A percentile compares a stretch with the other conserved stretches of the same genome.
Evolutionary conservation across 176 grass and related monocot species (phyloP).

Genomic region (Olyra latifolia): DNA sequence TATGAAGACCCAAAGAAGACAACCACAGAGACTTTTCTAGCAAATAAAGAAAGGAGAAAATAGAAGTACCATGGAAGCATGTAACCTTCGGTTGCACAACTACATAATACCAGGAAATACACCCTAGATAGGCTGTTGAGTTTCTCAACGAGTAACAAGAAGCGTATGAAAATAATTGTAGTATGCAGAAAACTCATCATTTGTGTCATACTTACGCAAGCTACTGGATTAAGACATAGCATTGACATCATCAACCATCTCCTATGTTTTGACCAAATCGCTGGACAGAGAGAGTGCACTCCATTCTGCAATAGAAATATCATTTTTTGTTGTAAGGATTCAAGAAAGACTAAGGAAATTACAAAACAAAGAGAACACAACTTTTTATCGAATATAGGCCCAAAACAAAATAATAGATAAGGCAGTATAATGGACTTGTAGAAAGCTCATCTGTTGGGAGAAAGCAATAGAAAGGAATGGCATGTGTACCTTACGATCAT

Average conservation of each 20-base stretch:
- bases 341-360: slow-evolving; percentile 1
- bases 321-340: slow-evolving; percentile 1
- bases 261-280: slow-evolving; percentile 77
- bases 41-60: not conserved
- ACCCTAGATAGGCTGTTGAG: not conserved
- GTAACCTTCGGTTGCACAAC: not conserved
- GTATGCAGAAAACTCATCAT: not conserved
- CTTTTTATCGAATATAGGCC: not conserved
- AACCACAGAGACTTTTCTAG: not conserved
- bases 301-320: slow-evolving; percentile 56
- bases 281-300: slow-evolving; percentile 77
- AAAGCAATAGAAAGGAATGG: slow-evolving; percentile 6
- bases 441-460: not conserved
- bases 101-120: not conserved
- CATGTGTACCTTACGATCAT: slow-evolving; percentile 82
- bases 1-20: not conserved
- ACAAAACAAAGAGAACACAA: not conserved
- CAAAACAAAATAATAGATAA: not conserved
- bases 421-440: not conserved
- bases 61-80: not conserved
- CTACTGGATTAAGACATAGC: slow-evolving; percentile 74
- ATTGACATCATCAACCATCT: slow-evolving; percentile 83
- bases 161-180: slow-evolving; percentile 13
- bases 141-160: not conserved
- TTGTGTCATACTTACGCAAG: slow-evolving; percentile 53